A percentile compares a stretch with the other conserved stretches of the same genome.
phyloP scores from a whole-genome alignment of 2,329 filamentous ascomycete species.

The Aspergillus felis region DNA sequence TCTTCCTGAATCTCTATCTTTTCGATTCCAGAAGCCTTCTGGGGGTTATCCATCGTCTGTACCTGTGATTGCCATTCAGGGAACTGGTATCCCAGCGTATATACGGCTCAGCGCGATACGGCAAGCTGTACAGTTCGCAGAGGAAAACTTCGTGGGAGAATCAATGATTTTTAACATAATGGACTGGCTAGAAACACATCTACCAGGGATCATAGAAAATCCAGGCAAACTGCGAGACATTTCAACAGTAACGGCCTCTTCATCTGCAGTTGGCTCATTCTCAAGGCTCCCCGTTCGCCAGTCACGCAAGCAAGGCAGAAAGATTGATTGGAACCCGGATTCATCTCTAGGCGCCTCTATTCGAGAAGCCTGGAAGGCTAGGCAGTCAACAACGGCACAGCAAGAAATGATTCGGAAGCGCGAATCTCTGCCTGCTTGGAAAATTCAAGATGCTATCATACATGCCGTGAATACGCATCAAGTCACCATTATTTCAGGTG shows the following conservation, averaged over 20 bases:
- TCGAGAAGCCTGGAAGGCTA: conserved; percentile 61
- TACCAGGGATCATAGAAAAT: conserved; percentile 75
- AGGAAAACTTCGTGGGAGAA: conserved; percentile 69
- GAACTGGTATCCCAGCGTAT: conserved; percentile 75
- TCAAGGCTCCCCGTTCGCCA: conserved; percentile 24
- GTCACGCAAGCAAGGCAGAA: conserved; percentile 47
- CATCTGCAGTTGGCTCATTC: conserved; percentile 11
- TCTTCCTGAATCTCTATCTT: conserved; percentile 42
- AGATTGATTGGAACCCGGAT: conserved; percentile 63
- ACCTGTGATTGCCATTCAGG: conserved; percentile 65
- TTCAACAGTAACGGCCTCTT: conserved; percentile 66
- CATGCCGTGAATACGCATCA: conserved; percentile 70
- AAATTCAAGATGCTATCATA: conserved; percentile 72
- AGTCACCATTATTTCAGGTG: conserved; percentile 94
- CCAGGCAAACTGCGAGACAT: conserved; percentile 83
- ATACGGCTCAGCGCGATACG: conserved; percentile 86
- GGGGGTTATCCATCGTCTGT: conserved; percentile 65
- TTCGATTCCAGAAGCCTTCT: conserved; percentile 68
- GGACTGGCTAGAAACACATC: conserved; percentile 85
- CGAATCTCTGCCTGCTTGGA: conserved; percentile 80
- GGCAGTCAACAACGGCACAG: conserved; percentile 62
- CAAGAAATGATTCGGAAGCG: conserved; percentile 72
- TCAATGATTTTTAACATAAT: conserved; percentile 88
- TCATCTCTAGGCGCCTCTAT: conserved; percentile 56
- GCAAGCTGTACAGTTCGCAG: conserved; percentile 67